A percentile compares a stretch with the other conserved stretches of the same genome.
Conservation (phyloP, 208 protist genomes). For the Leishmania major region DNA sequence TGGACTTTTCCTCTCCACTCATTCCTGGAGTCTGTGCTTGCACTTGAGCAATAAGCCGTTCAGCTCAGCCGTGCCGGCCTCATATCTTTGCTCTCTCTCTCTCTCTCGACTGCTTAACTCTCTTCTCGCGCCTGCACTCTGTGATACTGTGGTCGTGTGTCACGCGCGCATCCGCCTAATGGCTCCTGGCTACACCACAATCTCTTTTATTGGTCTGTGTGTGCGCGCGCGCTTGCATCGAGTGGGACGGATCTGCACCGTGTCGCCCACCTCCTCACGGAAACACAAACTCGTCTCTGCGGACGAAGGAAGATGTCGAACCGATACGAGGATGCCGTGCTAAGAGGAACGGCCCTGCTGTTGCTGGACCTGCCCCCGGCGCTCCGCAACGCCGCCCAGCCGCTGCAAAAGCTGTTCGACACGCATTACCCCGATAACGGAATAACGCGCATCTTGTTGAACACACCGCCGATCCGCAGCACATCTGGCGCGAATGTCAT, state of each 20-base stretch:
- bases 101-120: not conserved
- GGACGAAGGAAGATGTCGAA: slow-evolving; percentile 9
- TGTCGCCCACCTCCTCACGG: not conserved
- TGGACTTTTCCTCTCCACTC: not conserved
- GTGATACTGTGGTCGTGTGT: not conserved
- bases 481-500: slow-evolving; percentile 21
- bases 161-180: not conserved
- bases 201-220: not conserved
- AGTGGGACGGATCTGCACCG: not conserved
- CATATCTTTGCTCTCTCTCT: not conserved
- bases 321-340: slow-evolving; percentile 45
- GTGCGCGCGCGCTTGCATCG: not conserved
- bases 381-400: slow-evolving; percentile 10
- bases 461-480: slow-evolving; percentile 16
- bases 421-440: slow-evolving; percentile 28
- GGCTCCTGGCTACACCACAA: not conserved
- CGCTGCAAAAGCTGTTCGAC: slow-evolving; percentile 32
- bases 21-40: not conserved
- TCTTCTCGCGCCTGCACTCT: not conserved
- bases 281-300: not conserved
- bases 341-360: slow-evolving; percentile 50
- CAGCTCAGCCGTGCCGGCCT: not conserved
- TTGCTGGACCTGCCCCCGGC: slow-evolving; percentile 38
- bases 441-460: slow-evolving; percentile 20
- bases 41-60: not conserved